A percentile compares a stretch with the other conserved stretches of the same genome.
These are phyloP conservation scores for Berberis thunbergii DNA, from an alignment of 164 flowering plant genomes.

Conservation along the genomic window DNA sequence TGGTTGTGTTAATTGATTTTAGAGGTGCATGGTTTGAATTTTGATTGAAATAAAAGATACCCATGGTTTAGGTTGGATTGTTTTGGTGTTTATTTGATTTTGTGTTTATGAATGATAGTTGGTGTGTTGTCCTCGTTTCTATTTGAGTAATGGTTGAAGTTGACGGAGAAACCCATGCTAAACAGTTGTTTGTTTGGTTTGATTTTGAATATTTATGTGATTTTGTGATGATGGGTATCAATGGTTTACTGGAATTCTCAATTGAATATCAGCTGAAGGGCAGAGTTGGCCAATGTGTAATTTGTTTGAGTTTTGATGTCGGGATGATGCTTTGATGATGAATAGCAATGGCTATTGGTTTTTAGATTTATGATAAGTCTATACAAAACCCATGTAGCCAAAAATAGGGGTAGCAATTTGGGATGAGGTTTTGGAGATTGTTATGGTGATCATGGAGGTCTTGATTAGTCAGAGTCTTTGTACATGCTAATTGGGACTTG, in stretches of 20 bases:
- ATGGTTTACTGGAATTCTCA: not conserved
- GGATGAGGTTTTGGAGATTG: too few relatives aligned
- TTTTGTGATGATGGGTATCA: not conserved
- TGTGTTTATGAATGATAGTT: not conserved
- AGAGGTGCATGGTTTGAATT: conserved; percentile 1
- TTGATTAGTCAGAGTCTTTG: too few relatives aligned
- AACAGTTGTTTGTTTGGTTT: not conserved
- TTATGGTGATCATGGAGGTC: too few relatives aligned
- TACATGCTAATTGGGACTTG: too few relatives aligned
- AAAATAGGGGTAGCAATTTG: too few relatives aligned
- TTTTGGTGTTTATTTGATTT: not conserved
- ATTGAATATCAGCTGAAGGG: not conserved
- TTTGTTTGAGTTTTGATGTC: too few relatives aligned
- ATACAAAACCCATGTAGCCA: too few relatives aligned
- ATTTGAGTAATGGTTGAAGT: not conserved
- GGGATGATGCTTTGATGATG: too few relatives aligned
- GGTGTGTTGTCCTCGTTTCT: not conserved
- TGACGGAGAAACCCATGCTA: not conserved
- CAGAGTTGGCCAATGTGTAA: not conserved
- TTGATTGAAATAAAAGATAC: not conserved
- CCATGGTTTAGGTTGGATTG: not conserved
- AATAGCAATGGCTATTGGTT: too few relatives aligned
- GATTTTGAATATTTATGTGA: not conserved
- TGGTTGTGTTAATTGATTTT: not conserved
- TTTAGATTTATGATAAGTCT: too few relatives aligned